Base-by-base conservation (phyloP, 1,284 basidiomycete species). In the Takashimella tepidaria region DNA sequence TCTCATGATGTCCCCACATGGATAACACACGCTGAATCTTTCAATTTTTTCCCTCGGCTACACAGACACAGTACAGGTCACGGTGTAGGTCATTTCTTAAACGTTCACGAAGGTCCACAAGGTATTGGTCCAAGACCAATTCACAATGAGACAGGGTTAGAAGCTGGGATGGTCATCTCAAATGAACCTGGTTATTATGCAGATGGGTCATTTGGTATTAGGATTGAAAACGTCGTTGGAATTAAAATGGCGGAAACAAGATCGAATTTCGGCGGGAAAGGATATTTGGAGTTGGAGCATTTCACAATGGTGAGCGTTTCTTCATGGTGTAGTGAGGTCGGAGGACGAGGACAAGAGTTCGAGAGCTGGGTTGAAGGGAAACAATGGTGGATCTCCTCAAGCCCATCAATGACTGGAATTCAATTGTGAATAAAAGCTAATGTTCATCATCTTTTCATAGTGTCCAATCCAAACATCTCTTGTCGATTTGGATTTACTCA, bases 161-260 rank as follows among this genome's bases (percentile, higher is more conserved):
- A 88, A 68, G 78, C 83, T 5, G 91, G 91, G 6, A 92, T 92
- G 87, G 89, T 89, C 0, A 79, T 96, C 31, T 91, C 89, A 0
- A 95, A 96, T 68, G 84, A 98, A 67, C 95, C 95, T 0, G 95
- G 92, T 2, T 98, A 90, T 74, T 96, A 97, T 73, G 84, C 84
- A 16, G 92, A 97, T 64, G 95, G 92, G 4, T 79, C 82, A 55
- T 98, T 87, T 69, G 95, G 95, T 3, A 91, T 98, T 61, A 85
- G 95, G 2, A 92, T 96, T 64, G 95, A 98, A 77, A 92, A 84
- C 70, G 81, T 95, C 42, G 83, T 92, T 16, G 78, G 92, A 24
- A 86, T 93, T 6, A 80, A 81, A 55, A 81, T 85, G 40, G 84
- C 77, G 5, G 73, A 85, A 55, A 92, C 90, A 1, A 83, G 80